phyloP scores from a whole-genome alignment of 306 rosid species.

The Prunus campanulata region DNA sequence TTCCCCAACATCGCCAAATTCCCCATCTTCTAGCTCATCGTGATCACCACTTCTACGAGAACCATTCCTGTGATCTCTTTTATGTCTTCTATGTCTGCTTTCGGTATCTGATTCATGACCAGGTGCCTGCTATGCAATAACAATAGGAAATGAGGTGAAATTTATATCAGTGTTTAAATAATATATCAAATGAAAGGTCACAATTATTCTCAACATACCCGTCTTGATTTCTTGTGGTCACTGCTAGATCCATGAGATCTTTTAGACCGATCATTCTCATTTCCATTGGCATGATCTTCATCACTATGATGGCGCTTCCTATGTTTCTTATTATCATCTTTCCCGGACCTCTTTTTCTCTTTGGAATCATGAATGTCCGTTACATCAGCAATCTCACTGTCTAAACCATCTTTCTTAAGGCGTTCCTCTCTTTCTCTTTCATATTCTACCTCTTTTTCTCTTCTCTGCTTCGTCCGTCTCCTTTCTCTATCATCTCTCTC shows the following conservation, averaged over 20 bases:
- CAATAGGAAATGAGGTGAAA: not conserved
- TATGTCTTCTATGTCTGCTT: slow-evolving; percentile 71
- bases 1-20: slow-evolving; percentile 62
- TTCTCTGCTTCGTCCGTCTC: slow-evolving; percentile 66
- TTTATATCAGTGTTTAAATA: slow-evolving; percentile 11
- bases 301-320: slow-evolving; percentile 62
- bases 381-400: slow-evolving; percentile 51
- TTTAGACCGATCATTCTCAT: slow-evolving; percentile 60
- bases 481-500: slow-evolving; percentile 80
- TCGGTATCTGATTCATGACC: slow-evolving; percentile 74
- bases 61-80: slow-evolving; percentile 65
- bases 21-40: slow-evolving; percentile 77
- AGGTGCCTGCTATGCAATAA: slow-evolving; percentile 59
- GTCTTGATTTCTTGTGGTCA: slow-evolving; percentile 72
- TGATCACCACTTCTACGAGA: slow-evolving; percentile 58
- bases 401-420: slow-evolving; percentile 55
- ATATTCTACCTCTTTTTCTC: slow-evolving; percentile 65
- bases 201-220: slow-evolving; percentile 41
- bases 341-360: slow-evolving; percentile 55
- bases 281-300: slow-evolving; percentile 50
- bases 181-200: slow-evolving; percentile 1
- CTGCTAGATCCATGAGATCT: slow-evolving; percentile 65
- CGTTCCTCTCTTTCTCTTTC: slow-evolving; percentile 65
- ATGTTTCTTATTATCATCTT: slow-evolving; percentile 50
- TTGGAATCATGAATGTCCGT: slow-evolving; percentile 48